Percentiles rank a stretch among this genome's conserved stretches.
phyloP scores from a whole-genome alignment of 768 basidiomycete genomes.

The Calocera cornea region DNA sequence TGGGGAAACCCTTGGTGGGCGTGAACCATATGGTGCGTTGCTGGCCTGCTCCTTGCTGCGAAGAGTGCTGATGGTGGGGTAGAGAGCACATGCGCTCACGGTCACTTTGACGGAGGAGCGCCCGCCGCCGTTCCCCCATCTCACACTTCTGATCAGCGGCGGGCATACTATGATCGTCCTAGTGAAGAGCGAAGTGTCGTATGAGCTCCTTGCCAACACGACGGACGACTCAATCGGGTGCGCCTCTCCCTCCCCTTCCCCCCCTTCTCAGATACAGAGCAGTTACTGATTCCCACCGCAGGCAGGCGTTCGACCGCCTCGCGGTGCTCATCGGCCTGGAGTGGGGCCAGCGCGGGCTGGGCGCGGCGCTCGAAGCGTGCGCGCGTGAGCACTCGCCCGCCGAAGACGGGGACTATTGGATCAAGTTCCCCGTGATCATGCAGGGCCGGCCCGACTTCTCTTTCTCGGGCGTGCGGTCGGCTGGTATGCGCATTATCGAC shows the following conservation, averaged over 20 bases:
- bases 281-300: constrained; percentile 10
- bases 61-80: constrained; percentile 6
- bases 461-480: constrained; percentile 61
- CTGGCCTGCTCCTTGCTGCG: background rate
- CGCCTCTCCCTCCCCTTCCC: background rate
- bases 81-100: constrained; percentile 74
- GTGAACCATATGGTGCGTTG: constrained; percentile 83
- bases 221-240: constrained; percentile 60
- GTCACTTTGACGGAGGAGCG: constrained; percentile 45
- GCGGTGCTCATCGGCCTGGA: constrained; percentile 54
- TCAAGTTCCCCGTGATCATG: constrained; percentile 34
- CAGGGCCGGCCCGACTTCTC: constrained; percentile 54
- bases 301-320: constrained; percentile 68
- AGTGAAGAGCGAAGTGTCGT: constrained; percentile 42
- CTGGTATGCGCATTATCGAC: constrained; percentile 45
- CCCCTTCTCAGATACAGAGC: no score
- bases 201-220: constrained; percentile 60
- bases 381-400: constrained; percentile 1
- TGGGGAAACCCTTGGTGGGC: constrained; percentile 68
- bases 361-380: constrained; percentile 68
- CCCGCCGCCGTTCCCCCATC: constrained; percentile 62
- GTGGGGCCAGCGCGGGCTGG: constrained; percentile 52
- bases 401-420: background rate
- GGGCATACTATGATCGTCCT: constrained; percentile 85
- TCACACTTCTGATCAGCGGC: constrained; percentile 81